Conservation (phyloP, 2,329 filamentous ascomycete species). For the Fusarium citri region DNA sequence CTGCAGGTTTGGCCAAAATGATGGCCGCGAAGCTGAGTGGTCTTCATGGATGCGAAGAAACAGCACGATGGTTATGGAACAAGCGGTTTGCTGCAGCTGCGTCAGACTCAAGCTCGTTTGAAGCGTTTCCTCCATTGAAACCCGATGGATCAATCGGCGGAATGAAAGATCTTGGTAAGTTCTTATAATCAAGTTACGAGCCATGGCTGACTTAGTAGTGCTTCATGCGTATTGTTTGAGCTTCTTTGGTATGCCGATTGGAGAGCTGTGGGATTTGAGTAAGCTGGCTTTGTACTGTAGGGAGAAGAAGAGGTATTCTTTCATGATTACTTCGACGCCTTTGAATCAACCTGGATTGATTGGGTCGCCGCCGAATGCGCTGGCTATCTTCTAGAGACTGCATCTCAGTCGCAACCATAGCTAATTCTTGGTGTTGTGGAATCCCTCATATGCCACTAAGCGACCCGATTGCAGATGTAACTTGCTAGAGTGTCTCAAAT, state of each 20-base stretch:
- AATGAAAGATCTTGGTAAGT: constrained; percentile 53
- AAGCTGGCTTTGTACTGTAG: constrained; percentile 64
- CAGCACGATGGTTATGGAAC: constrained; percentile 76
- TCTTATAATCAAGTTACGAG: rapidly evolving
- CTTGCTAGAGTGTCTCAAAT: too few relatives aligned
- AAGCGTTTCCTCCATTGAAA: constrained; percentile 68
- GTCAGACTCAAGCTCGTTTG: constrained; percentile 72
- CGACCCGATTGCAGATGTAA: too few relatives aligned
- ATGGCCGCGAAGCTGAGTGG: constrained; percentile 49
- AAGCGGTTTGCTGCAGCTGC: constrained; percentile 74
- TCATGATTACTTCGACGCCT: constrained; percentile 71
- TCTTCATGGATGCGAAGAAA: constrained; percentile 60
- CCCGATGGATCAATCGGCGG: constrained; percentile 52
- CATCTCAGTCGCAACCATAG: not conserved
- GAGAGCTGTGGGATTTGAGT: constrained; percentile 68
- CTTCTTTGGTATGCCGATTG: constrained; percentile 65
- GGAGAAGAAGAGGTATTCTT: constrained; percentile 65
- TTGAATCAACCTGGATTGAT: constrained; percentile 52
- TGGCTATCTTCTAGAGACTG: constrained; percentile 39
- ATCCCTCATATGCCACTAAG: rapidly evolving
- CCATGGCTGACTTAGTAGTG: constrained; percentile 44
- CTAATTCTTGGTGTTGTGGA: not conserved
- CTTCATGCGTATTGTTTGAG: constrained; percentile 62
- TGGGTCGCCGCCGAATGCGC: constrained; percentile 39
- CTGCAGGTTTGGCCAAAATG: constrained; percentile 52